Evolutionary conservation across 164 flowering plant genomes (phyloP).

Genomic region (Piper longum): DNA sequence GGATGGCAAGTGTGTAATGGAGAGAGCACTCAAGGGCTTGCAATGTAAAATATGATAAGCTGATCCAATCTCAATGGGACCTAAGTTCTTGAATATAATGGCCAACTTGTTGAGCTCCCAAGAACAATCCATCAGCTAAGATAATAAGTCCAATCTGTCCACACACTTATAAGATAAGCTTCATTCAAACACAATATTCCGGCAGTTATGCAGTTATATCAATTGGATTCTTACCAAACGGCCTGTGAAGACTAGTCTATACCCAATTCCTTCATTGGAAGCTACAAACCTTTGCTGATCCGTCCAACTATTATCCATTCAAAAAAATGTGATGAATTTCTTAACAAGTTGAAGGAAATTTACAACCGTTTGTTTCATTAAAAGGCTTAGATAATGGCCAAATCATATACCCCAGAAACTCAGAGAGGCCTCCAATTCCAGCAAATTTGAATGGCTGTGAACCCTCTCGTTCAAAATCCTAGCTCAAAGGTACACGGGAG

Average conservation of each 20-base stretch:
- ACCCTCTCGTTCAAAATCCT: constrained; percentile 92
- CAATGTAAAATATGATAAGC: not conserved
- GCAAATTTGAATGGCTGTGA: constrained; percentile 83
- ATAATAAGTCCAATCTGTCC: constrained; percentile 64
- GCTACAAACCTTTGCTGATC: constrained; percentile 90
- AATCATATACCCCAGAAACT: constrained; percentile 71
- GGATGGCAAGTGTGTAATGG: too few species aligned
- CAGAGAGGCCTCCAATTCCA: constrained; percentile 93
- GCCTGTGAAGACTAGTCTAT: constrained; percentile 64
- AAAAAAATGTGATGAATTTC: not conserved
- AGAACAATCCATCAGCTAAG: constrained; percentile 63
- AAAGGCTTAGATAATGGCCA: not conserved
- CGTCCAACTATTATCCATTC: constrained; percentile 55
- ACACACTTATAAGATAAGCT: not conserved
- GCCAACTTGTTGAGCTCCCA: constrained; percentile 65
- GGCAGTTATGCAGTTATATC: not conserved
- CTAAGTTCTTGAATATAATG: constrained; percentile 21
- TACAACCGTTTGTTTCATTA: not conserved
- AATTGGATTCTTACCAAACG: constrained; percentile 49
- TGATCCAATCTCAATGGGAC: constrained; percentile 11
- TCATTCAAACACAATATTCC: not conserved
- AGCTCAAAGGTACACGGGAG: constrained; percentile 1
- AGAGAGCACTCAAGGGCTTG: too few species aligned
- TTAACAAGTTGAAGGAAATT: not conserved
- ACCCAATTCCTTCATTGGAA: constrained; percentile 83